Conservation (phyloP, 2,329 filamentous ascomycete species). For the Colletotrichum camelliae region DNA sequence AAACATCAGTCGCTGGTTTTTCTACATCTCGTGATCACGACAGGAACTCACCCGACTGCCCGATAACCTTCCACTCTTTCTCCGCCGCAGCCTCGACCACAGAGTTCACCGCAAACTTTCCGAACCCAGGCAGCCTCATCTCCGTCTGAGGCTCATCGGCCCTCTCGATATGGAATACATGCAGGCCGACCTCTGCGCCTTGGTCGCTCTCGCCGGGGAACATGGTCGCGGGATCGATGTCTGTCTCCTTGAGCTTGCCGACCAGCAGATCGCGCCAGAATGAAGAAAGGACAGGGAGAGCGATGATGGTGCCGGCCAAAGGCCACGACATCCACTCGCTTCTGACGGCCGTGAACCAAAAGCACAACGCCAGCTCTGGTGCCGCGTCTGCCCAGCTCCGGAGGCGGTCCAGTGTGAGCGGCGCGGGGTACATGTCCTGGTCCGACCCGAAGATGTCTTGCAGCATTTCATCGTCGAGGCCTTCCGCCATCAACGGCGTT, state of each 20-base stretch:
- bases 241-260: constrained; percentile 33
- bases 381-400: constrained; percentile 30
- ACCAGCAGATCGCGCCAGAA: constrained; percentile 33
- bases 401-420: constrained; percentile 33
- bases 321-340: not conserved
- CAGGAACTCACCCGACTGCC: constrained; percentile 30
- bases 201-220: constrained; percentile 23
- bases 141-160: constrained; percentile 15
- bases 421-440: constrained; percentile 39
- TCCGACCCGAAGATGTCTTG: constrained; percentile 31
- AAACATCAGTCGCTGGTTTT: not conserved
- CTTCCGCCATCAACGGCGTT: not conserved
- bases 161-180: constrained; percentile 41
- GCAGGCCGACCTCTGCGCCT: constrained; percentile 30
- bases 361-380: constrained; percentile 32
- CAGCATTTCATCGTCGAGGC: constrained; percentile 24
- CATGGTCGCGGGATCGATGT: constrained; percentile 28
- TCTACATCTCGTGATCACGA: not conserved
- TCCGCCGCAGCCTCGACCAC: not conserved
- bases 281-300: constrained; percentile 29
- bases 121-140: constrained; percentile 24
- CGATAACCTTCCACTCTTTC: constrained; percentile 28
- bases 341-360: constrained; percentile 4
- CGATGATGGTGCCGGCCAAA: constrained; percentile 33
- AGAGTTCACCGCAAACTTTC: not conserved